Conservation (phyloP, 305 asterid species). For the Rubia balearica region DNA sequence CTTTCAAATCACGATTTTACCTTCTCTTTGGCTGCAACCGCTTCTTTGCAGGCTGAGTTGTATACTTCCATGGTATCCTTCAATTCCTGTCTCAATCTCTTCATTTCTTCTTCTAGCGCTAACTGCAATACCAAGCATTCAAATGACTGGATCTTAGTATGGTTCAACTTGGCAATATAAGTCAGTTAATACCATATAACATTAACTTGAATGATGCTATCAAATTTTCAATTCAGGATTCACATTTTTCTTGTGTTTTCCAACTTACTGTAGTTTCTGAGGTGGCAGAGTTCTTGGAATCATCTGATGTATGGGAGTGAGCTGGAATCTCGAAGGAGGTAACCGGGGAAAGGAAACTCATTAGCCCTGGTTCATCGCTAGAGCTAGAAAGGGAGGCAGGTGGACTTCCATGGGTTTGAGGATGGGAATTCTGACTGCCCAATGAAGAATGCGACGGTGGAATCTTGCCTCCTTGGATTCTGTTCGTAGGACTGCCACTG, state of each 20-base stretch:
- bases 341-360: constrained; percentile 27
- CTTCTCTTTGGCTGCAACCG: constrained; percentile 26
- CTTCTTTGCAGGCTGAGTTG: constrained; percentile 44
- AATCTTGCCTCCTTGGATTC: constrained; percentile 16
- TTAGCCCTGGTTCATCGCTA: constrained; percentile 24
- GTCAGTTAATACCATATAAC: not conserved
- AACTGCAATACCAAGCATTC: constrained; percentile 28
- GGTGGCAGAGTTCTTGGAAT: constrained; percentile 24
- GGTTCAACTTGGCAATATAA: not conserved
- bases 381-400: constrained; percentile 23
- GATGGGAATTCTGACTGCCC: constrained; percentile 15
- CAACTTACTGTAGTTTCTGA: constrained; percentile 51
- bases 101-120: constrained; percentile 65
- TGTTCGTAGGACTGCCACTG: constrained; percentile 10
- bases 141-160: not conserved
- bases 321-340: constrained; percentile 24
- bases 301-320: constrained; percentile 24
- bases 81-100: constrained; percentile 54
- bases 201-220: no score
- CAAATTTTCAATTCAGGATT: no score
- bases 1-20: constrained; percentile 4
- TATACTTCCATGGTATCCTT: constrained; percentile 49
- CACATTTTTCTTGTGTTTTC: not conserved
- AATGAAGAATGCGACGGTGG: constrained; percentile 13
- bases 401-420: constrained; percentile 16